Conservation (phyloP, 2,329 filamentous ascomycete genomes). For the Peltaster fructicola region DNA sequence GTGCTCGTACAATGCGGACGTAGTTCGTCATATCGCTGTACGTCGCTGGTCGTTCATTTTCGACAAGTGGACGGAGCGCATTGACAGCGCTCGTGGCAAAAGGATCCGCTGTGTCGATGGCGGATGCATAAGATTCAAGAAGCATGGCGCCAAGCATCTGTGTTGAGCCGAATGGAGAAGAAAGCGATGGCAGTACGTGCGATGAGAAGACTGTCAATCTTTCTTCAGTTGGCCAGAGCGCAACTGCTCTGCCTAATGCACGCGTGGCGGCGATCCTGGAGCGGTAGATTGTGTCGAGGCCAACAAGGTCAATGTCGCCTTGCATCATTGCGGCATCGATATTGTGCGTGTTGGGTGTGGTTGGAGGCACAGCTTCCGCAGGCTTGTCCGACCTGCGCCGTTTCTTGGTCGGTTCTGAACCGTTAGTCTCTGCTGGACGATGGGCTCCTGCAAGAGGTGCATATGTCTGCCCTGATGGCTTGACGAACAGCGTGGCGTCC, state of each 20-base stretch:
- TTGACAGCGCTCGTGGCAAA: constrained; percentile 36
- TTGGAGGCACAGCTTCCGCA: constrained; percentile 30
- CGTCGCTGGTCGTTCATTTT: constrained; percentile 59
- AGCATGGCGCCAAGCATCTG: constrained; percentile 71
- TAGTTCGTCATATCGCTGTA: constrained; percentile 86
- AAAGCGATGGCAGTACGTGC: constrained; percentile 46
- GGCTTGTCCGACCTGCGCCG: constrained; percentile 71
- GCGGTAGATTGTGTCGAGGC: constrained; percentile 70
- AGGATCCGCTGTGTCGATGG: constrained; percentile 7
- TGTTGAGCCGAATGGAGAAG: constrained; percentile 63
- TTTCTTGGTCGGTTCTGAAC: constrained; percentile 52
- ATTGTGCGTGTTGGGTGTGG: constrained; percentile 58
- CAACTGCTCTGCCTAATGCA: constrained; percentile 73
- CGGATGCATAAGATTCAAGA: constrained; percentile 70
- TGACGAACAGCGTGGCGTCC: constrained; percentile 77
- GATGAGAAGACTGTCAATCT: constrained; percentile 47
- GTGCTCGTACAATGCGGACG: constrained; percentile 73
- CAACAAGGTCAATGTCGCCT: constrained; percentile 87
- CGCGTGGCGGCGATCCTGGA: constrained; percentile 75
- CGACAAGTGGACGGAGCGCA: constrained; percentile 56
- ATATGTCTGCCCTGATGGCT: constrained; percentile 78
- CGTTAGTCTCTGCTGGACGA: constrained; percentile 27
- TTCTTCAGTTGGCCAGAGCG: constrained; percentile 46
- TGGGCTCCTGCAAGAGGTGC: constrained; percentile 29
- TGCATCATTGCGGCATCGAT: constrained; percentile 97